Conservation (phyloP, 305 asterid genomes). For the Fraxinus latifolia region DNA sequence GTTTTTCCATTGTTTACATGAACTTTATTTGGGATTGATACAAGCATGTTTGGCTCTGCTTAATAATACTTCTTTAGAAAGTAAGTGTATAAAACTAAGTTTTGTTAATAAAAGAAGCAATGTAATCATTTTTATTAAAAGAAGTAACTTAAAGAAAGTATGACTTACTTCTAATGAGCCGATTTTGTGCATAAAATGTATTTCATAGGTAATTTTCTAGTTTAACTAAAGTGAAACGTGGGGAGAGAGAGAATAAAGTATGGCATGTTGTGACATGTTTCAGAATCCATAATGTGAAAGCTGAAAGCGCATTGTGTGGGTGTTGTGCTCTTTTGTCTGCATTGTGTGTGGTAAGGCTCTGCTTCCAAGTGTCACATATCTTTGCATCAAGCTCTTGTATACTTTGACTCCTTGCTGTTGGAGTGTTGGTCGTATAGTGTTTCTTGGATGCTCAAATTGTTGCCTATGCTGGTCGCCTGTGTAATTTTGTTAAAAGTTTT, state of each 20-base stretch:
- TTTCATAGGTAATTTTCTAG: neutral
- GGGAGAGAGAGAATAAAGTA: neutral
- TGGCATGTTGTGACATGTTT: neutral
- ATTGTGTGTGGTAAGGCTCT: neutral
- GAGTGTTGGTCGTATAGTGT: neutral
- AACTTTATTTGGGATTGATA: neutral
- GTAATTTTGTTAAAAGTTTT: conserved; percentile 1
- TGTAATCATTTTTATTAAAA: neutral
- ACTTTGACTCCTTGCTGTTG: neutral
- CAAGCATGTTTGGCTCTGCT: neutral
- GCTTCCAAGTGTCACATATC: neutral
- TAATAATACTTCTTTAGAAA: neutral
- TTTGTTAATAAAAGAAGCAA: neutral
- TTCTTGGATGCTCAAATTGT: neutral
- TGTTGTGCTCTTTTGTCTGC: neutral
- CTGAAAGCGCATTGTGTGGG: neutral
- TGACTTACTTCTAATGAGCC: neutral
- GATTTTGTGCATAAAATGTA: neutral
- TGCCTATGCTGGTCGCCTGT: neutral
- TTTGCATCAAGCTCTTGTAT: neutral
- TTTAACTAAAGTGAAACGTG: neutral
- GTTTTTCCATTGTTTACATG: neutral
- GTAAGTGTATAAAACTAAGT: neutral
- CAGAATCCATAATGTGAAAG: neutral
- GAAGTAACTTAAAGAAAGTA: neutral